Evolutionary conservation across 2,329 filamentous ascomycete species (phyloP).

Genomic region (Fusarium zealandicum): DNA sequence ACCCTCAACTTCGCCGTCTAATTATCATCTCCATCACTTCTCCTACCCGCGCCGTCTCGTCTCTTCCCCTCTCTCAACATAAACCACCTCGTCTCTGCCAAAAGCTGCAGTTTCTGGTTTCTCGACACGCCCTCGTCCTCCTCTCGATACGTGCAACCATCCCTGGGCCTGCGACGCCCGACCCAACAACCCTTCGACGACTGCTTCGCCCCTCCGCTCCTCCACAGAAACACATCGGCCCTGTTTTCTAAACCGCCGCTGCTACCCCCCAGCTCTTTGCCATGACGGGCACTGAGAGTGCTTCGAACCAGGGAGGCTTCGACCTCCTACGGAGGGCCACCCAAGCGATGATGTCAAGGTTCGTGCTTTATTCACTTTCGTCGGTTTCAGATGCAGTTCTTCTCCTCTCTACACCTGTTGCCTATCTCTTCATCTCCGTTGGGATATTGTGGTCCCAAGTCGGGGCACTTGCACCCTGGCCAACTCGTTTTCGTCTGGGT

Average conservation of each 20-base stretch:
- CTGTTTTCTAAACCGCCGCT: slow-evolving; percentile 34
- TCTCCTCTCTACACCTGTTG: slow-evolving; percentile 11
- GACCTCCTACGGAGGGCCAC: slow-evolving; percentile 67
- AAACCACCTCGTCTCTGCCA: slow-evolving; percentile 20
- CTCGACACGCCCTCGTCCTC: slow-evolving; percentile 20
- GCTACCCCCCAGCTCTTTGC: slow-evolving; percentile 37
- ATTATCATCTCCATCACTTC: slow-evolving; percentile 41
- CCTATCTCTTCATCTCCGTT: slow-evolving; percentile 6
- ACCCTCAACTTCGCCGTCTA: slow-evolving; percentile 41
- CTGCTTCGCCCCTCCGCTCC: slow-evolving; percentile 34
- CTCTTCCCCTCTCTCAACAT: slow-evolving; percentile 35
- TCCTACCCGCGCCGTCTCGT: slow-evolving; percentile 32
- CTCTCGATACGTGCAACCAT: slow-evolving; percentile 15
- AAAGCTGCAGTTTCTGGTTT: slow-evolving; percentile 7
- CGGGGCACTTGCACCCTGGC: slow-evolving; percentile 8
- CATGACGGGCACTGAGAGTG: slow-evolving; percentile 61
- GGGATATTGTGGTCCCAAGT: slow-evolving; percentile 24
- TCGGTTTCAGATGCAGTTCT: slow-evolving; percentile 26
- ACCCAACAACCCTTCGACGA: slow-evolving; percentile 27
- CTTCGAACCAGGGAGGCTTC: slow-evolving; percentile 55
- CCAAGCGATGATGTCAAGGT: slow-evolving; percentile 71
- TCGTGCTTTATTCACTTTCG: slow-evolving; percentile 46
- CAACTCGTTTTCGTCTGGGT: neutral
- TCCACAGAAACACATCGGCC: slow-evolving; percentile 32
- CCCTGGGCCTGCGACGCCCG: slow-evolving; percentile 30